These are phyloP conservation scores for Ascochyta clinopodiicola DNA, from an alignment of 2,329 filamentous ascomycete species.

Conservation along the genomic window DNA sequence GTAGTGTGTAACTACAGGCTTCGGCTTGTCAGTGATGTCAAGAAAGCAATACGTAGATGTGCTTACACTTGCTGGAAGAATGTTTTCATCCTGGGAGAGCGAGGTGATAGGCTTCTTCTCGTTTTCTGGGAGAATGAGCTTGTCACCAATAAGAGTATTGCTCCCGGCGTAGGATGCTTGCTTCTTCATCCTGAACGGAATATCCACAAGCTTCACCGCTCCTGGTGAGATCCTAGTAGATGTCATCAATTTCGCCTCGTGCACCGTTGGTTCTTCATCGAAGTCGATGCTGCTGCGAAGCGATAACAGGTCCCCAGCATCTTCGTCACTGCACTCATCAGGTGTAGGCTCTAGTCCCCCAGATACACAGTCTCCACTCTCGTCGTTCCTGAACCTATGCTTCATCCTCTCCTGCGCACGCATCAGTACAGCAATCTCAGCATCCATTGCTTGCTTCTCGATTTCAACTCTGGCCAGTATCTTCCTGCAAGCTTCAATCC, in stretches of 20 bases:
- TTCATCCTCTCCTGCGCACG: slow-evolving; percentile 22
- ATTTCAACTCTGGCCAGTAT: slow-evolving; percentile 8
- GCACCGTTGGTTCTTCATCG: slow-evolving; percentile 28
- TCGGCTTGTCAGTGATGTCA: not conserved
- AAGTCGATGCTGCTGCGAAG: slow-evolving; percentile 27
- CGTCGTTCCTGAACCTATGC: not conserved
- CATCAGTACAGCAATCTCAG: slow-evolving; percentile 11
- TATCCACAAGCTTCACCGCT: slow-evolving; percentile 31
- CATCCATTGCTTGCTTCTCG: slow-evolving; percentile 19
- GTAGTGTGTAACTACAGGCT: slow-evolving; percentile 5
- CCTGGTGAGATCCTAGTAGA: slow-evolving; percentile 23
- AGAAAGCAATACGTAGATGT: not conserved
- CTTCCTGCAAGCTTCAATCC: slow-evolving; percentile 4
- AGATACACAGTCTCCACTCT: not conserved
- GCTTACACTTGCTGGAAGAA: slow-evolving; percentile 1
- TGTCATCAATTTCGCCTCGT: slow-evolving; percentile 18
- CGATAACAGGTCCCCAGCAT: slow-evolving; percentile 20
- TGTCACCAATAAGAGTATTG: not conserved
- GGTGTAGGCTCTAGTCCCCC: not conserved
- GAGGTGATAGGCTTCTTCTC: not conserved
- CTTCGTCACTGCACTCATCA: not conserved
- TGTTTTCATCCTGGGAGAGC: not conserved
- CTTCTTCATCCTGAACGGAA: slow-evolving; percentile 22
- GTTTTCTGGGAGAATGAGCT: not conserved
- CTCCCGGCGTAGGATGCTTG: not conserved